Evolutionary conservation across 768 basidiomycete species (phyloP).

Genomic region (Termitomyces sp.): DNA sequence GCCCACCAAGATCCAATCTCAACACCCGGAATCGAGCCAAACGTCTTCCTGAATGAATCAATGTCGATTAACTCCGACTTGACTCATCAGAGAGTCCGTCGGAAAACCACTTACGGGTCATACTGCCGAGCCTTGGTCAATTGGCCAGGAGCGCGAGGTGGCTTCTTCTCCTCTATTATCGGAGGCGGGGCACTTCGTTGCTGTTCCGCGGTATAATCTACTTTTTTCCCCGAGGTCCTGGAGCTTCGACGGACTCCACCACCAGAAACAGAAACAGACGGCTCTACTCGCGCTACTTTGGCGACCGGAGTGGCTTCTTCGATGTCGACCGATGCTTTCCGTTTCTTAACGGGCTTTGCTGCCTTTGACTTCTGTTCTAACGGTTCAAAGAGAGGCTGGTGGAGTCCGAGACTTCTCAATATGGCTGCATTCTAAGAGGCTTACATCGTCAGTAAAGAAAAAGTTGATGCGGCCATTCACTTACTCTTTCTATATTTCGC

Average conservation of each 20-base stretch:
- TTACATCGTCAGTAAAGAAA: not conserved
- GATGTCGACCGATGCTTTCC: slow-evolving; percentile 26
- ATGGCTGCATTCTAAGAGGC: slow-evolving; percentile 34
- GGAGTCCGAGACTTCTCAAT: slow-evolving; percentile 37
- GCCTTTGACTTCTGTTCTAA: slow-evolving; percentile 29
- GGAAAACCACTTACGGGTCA: slow-evolving; percentile 41
- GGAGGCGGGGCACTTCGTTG: slow-evolving; percentile 26
- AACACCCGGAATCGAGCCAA: slow-evolving; percentile 76
- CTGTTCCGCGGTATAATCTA: slow-evolving; percentile 49
- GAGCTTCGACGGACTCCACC: slow-evolving; percentile 55
- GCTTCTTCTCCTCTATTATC: slow-evolving; percentile 30
- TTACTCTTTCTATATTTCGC: slow-evolving; percentile 27
- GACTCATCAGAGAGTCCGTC: not conserved
- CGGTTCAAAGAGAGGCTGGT: slow-evolving; percentile 42
- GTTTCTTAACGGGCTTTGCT: slow-evolving; percentile 31
- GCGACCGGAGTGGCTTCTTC: slow-evolving; percentile 15
- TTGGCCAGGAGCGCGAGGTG: slow-evolving; percentile 21
- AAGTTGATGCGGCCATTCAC: not conserved
- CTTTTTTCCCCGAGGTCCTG: slow-evolving; percentile 52
- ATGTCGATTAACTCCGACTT: no score
- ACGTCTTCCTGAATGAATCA: slow-evolving; percentile 53
- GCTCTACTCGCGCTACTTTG: slow-evolving; percentile 25
- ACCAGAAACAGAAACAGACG: slow-evolving; percentile 3
- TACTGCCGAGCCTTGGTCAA: slow-evolving; percentile 26
- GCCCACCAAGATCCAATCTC: slow-evolving; percentile 83